These are phyloP conservation scores for Colletotrichum sp. DNA, from an alignment of 2,329 filamentous ascomycete genomes.

Conservation along the genomic window DNA sequence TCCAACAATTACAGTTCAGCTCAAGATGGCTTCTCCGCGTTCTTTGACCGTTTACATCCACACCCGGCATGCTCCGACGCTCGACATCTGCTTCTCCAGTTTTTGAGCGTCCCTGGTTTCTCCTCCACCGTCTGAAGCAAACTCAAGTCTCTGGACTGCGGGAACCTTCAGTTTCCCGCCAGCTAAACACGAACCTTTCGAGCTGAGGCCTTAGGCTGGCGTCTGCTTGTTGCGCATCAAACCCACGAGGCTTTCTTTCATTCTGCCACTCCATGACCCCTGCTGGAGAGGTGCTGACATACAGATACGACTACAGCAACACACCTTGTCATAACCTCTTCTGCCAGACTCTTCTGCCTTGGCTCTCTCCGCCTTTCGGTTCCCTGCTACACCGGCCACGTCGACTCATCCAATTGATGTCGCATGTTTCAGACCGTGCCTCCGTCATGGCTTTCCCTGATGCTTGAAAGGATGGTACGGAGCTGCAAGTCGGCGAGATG, in stretches of 20 bases:
- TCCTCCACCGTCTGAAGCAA: conserved; percentile 18
- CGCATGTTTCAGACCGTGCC: conserved; percentile 13
- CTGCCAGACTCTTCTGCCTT: background rate
- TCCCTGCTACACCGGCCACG: background rate
- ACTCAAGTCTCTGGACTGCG: background rate
- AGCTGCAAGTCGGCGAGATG: background rate
- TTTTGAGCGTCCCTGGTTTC: background rate
- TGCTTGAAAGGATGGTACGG: background rate
- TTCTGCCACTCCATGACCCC: background rate
- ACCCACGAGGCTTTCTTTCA: background rate
- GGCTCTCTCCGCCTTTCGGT: background rate
- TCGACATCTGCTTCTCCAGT: background rate
- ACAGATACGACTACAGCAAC: background rate
- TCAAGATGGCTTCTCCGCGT: background rate
- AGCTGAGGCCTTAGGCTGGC: background rate
- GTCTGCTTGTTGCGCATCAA: conserved; percentile 10
- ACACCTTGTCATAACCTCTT: background rate
- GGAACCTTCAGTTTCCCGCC: conserved; percentile 2
- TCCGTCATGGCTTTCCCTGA: background rate
- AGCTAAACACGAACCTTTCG: background rate
- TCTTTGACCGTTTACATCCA: background rate
- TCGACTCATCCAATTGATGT: conserved; percentile 3
- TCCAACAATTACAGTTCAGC: background rate
- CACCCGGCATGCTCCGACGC: conserved; percentile 8
- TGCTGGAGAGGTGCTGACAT: background rate